Conservation (phyloP, 306 rosid genomes). For the Lathyrus sativus region DNA sequence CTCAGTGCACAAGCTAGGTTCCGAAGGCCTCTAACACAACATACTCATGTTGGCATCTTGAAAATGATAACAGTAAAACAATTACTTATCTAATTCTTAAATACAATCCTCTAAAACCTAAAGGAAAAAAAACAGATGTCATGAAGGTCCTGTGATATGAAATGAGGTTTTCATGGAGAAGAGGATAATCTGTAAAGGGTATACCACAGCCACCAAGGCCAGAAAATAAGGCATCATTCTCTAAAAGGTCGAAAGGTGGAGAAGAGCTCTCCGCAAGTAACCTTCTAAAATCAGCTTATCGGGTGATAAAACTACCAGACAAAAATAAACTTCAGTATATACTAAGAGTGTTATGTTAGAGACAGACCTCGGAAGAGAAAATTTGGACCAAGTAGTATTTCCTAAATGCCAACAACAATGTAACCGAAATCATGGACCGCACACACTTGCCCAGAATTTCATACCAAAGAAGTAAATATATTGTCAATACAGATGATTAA, state of each 20-base stretch:
- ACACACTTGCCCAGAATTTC: not conserved
- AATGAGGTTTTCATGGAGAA: not conserved
- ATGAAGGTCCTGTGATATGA: not conserved
- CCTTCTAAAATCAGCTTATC: not conserved
- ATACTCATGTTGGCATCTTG: conserved; percentile 12
- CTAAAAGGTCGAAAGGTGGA: not conserved
- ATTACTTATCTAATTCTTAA: conserved; percentile 1
- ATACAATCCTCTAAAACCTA: conserved; percentile 5
- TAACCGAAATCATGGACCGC: conserved; percentile 2
- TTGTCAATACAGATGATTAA: conserved; percentile 1
- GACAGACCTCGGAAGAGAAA: not conserved
- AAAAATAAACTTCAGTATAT: not conserved
- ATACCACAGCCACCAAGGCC: not conserved
- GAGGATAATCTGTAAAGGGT: not conserved
- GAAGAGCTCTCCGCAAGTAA: not conserved
- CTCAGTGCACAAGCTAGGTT: conserved; percentile 9
- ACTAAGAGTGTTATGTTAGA: not conserved
- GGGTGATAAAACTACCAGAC: not conserved
- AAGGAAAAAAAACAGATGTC: not conserved
- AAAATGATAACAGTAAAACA: conserved; percentile 8
- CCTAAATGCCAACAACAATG: not conserved
- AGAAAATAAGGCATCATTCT: not conserved
- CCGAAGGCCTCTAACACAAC: not conserved
- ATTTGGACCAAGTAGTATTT: conserved; percentile 7
- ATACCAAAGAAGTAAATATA: conserved; percentile 20